Percentiles rank a stretch among this genome's conserved stretches.
Conservation (phyloP, 2,329 filamentous ascomycete species). For the Fusarium sambucinum region DNA sequence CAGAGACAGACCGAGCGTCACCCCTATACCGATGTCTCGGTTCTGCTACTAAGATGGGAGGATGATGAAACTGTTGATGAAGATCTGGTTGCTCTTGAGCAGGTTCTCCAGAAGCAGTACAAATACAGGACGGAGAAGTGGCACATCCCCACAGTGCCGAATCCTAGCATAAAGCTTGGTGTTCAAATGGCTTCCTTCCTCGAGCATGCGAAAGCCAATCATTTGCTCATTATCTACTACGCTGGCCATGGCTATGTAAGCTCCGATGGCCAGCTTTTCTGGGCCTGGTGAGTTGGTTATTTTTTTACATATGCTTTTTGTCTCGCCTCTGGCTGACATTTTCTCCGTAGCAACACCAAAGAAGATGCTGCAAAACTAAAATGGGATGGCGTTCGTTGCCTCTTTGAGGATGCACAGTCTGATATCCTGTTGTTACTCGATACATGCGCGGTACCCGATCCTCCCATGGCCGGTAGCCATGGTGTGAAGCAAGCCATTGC, state of each 20-base stretch:
- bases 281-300: slow-evolving; percentile 69
- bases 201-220: slow-evolving; percentile 67
- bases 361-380: slow-evolving; percentile 71
- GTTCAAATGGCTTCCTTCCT: slow-evolving; percentile 71
- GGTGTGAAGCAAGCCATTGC: slow-evolving; percentile 73
- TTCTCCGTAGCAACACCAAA: slow-evolving; percentile 62
- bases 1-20: slow-evolving; percentile 71
- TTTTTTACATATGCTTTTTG: slow-evolving; percentile 33
- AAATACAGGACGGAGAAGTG: slow-evolving; percentile 71
- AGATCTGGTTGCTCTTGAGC: slow-evolving; percentile 67
- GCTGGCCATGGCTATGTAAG: slow-evolving; percentile 70
- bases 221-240: slow-evolving; percentile 74
- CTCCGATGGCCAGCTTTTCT: slow-evolving; percentile 72
- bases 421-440: slow-evolving; percentile 73
- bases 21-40: slow-evolving; percentile 69
- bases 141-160: slow-evolving; percentile 70
- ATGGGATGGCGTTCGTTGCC: slow-evolving; percentile 72
- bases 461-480: slow-evolving; percentile 62
- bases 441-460: slow-evolving; percentile 68
- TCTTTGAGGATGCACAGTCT: slow-evolving; percentile 72
- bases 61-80: slow-evolving; percentile 67
- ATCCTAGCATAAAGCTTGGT: slow-evolving; percentile 71
- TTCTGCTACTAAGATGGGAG: slow-evolving; percentile 72
- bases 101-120: slow-evolving; percentile 70
- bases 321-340: slow-evolving; percentile 57